Percentiles rank a stretch among this genome's conserved stretches.
Evolutionary conservation across 371 early-diverging fungal species (phyloP).

Genomic region (Saksenaea oblongispora): DNA sequence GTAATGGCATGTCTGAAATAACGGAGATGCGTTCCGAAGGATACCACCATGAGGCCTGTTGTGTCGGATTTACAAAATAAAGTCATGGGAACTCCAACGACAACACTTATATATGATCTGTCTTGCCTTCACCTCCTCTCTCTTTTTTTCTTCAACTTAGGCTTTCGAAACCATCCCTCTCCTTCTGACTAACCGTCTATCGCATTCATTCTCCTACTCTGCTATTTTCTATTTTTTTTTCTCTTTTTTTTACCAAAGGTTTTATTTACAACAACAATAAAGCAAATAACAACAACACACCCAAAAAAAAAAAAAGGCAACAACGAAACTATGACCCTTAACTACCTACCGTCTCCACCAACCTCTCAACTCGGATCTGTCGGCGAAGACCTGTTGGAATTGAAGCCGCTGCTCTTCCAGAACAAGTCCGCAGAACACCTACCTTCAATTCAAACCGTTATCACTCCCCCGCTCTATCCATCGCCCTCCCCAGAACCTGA

Average conservation of each 20-base stretch:
- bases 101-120: background rate
- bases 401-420: background rate
- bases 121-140: background rate
- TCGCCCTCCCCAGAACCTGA: constrained; percentile 1
- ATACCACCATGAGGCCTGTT: background rate
- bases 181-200: too few relatives aligned
- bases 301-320: background rate
- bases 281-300: background rate
- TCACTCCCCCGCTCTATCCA: background rate
- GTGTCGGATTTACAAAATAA: background rate
- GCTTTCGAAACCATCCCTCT: too few relatives aligned
- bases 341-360: constrained; percentile 19
- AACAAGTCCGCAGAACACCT: background rate
- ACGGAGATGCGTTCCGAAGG: background rate
- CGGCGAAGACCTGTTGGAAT: background rate
- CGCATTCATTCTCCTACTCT: background rate
- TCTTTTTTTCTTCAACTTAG: background rate
- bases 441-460: background rate
- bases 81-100: background rate
- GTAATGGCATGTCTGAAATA: background rate
- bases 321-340: background rate
- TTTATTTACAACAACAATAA: constrained; percentile 4
- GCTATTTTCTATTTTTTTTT: background rate
- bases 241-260: background rate
- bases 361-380: background rate